Evolutionary conservation across 2,329 filamentous ascomycete species (phyloP), one percentile per base, ranked within the genome.

Genomic region (Elsinoe batatas): DNA sequence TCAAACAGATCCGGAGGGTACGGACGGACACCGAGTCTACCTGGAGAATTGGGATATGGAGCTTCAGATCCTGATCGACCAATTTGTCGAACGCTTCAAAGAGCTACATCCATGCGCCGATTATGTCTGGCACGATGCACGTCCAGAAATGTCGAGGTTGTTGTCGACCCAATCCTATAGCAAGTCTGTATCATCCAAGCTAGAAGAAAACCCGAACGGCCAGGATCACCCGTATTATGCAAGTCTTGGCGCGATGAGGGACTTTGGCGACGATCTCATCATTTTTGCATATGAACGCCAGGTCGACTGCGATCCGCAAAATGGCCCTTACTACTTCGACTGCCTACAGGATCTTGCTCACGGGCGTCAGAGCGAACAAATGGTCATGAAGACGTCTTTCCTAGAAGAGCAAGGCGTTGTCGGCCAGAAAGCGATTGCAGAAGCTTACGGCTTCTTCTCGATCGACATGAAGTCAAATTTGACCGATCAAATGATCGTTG

Each of bases 251-350:
- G 76, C 76, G 12, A 66, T 82, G 7, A 75, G 78, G 37, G 79
- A 85, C 63, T 85, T 87, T 66, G 76, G 79, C 4, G 81, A 86
- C 62, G 64, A 71, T 1, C 68, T 83, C n/a, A 69, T 88, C 15
- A 69, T 76, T 26, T 85, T 82, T 65, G 80, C 82, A 3, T 87
- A 81, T 64, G 73, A 80, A 20, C 74, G 79, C 33, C 84, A 88
- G 68, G 70, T 75, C 20, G 65, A 70, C 7, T 76, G 75, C 51
- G 81, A 87, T 64, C 74, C 76, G 17, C 60, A 62, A 17, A 78
- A 79, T 58, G 71, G 72, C 15, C 69, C 81, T 1, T 80, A 81
- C 64, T 87, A 87, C 65, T 76, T 87, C 58, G 78, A 84, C 66
- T 84, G 80, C 62, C 71, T 88, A n/a, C 75, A 78, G 61, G 72